phyloP scores from a whole-genome alignment of 2,329 filamentous ascomycete genomes.

The Dothistroma pini region DNA sequence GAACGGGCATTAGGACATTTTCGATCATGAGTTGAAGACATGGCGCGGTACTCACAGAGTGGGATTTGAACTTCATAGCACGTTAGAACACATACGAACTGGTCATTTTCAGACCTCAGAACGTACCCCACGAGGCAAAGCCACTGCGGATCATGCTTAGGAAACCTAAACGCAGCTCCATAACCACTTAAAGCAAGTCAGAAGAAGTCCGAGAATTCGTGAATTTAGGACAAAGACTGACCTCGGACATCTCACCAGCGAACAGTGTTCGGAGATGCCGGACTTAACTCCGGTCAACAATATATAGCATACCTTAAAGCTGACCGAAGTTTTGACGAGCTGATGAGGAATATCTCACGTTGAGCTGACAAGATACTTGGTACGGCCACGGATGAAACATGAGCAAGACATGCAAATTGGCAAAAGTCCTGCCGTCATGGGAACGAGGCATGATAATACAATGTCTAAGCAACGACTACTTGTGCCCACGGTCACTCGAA shows the following conservation, averaged over 20 bases:
- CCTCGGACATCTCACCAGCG: not conserved
- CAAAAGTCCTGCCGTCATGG: too few relatives aligned
- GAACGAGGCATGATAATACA: too few relatives aligned
- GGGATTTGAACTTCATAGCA: slow-evolving; percentile 1
- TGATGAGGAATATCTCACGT: not conserved
- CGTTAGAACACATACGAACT: too few relatives aligned
- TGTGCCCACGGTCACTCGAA: too few relatives aligned
- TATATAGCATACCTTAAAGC: not conserved
- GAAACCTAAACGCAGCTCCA: slow-evolving; percentile 14
- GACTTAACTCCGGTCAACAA: not conserved
- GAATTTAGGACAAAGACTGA: not conserved
- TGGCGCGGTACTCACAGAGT: not conserved
- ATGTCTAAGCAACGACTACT: too few relatives aligned
- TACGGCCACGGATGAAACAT: too few relatives aligned
- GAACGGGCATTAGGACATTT: too few relatives aligned
- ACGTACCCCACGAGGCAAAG: slow-evolving; percentile 12
- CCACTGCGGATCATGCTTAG: slow-evolving; percentile 12
- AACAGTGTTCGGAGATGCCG: not conserved
- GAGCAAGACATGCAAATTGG: too few relatives aligned
- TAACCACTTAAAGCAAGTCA: slow-evolving; percentile 8
- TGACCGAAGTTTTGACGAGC: not conserved
- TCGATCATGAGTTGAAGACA: too few relatives aligned
- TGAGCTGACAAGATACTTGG: too few relatives aligned
- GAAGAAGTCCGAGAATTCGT: not conserved
- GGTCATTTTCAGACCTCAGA: too few relatives aligned